phyloP scores from a whole-genome alignment of 1,284 basidiomycete genomes.

The Kwoniella shivajii region DNA sequence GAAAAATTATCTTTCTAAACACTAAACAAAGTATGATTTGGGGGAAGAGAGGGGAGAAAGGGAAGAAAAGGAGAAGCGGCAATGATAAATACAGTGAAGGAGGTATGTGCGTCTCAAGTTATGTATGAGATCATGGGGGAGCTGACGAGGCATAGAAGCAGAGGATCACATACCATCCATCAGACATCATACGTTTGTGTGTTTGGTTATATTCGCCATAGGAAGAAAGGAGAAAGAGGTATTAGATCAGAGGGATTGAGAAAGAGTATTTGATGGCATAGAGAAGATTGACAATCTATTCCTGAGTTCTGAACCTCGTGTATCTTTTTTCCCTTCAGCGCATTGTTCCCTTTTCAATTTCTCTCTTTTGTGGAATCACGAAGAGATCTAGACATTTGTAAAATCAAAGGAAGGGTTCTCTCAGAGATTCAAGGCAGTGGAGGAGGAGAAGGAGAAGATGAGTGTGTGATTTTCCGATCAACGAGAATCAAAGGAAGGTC shows the following conservation, averaged over 20 bases:
- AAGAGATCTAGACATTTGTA: constrained; percentile 1
- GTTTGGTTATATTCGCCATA: neutral
- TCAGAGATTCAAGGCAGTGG: too few species aligned
- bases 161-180: neutral
- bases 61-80: constrained; percentile 3
- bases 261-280: too few species aligned
- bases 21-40: neutral
- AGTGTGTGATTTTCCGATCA: neutral
- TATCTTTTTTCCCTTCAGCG: too few species aligned
- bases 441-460: neutral
- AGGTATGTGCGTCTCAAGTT: neutral
- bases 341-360: too few species aligned
- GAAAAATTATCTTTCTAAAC: too few species aligned
- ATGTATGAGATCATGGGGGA: neutral
- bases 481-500: neutral
- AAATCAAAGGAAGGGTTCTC: constrained; percentile 1
- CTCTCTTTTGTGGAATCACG: too few species aligned
- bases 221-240: neutral
- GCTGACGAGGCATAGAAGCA: neutral
- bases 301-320: too few species aligned
- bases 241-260: neutral
- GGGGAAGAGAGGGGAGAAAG: neutral
- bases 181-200: neutral
- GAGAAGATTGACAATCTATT: too few species aligned
- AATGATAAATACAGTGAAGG: neutral